Conservation (phyloP, 768 basidiomycete genomes). For the Macrolepiota dolichaula region DNA sequence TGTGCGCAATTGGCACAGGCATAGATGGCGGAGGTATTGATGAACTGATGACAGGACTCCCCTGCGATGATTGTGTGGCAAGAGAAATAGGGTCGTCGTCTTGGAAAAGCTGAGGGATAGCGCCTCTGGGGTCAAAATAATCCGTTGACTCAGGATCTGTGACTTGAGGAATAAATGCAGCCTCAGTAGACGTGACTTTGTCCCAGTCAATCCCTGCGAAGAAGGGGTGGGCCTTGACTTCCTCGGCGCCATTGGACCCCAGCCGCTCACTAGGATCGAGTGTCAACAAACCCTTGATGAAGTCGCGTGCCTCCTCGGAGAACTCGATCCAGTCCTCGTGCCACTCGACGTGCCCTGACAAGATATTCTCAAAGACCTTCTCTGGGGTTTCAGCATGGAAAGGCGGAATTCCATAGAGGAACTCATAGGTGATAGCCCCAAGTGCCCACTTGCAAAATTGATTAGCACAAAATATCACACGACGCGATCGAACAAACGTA, state of each 20-base stretch:
- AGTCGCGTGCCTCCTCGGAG: slow-evolving; percentile 82
- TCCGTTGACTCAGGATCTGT: slow-evolving; percentile 98
- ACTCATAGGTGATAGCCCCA: slow-evolving; percentile 97
- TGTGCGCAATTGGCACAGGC: slow-evolving; percentile 36
- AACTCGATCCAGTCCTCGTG: slow-evolving; percentile 91
- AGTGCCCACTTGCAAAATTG: slow-evolving; percentile 74
- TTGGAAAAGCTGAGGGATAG: slow-evolving; percentile 85
- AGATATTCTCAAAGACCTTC: slow-evolving; percentile 97
- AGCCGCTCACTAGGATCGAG: slow-evolving; percentile 77
- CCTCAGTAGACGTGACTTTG: slow-evolving; percentile 81
- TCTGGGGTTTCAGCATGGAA: slow-evolving; percentile 98
- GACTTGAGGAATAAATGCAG: slow-evolving; percentile 93
- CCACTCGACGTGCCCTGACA: slow-evolving; percentile 93
- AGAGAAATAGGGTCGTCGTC: slow-evolving; percentile 74
- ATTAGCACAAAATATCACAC: slow-evolving; percentile 13
- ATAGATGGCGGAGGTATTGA: slow-evolving; percentile 39
- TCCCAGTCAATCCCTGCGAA: slow-evolving; percentile 93
- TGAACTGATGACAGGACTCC: slow-evolving; percentile 41
- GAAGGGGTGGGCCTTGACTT: slow-evolving; percentile 91
- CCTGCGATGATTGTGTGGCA: slow-evolving; percentile 44
- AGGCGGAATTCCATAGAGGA: slow-evolving; percentile 93
- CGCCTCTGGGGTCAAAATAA: slow-evolving; percentile 97
- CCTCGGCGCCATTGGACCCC: slow-evolving; percentile 83
- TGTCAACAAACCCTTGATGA: slow-evolving; percentile 85
- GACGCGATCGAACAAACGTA: slow-evolving; percentile 33